Evolutionary conservation across 2,329 filamentous ascomycete genomes (phyloP), one percentile per base, ranked within the genome.

Genomic region (Colletotrichum trifolii): DNA sequence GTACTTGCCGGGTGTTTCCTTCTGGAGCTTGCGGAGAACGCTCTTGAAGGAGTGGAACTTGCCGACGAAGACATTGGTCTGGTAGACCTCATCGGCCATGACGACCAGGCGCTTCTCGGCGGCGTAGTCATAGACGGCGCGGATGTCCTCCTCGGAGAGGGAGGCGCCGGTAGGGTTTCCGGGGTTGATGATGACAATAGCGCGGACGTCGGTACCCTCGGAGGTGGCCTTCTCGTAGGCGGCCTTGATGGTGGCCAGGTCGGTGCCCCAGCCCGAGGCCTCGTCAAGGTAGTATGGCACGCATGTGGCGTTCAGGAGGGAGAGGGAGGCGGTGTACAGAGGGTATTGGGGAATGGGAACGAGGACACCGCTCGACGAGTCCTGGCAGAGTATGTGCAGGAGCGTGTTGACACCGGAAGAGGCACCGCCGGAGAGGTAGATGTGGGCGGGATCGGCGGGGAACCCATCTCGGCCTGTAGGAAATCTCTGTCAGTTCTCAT

Each of bases 81-180:
- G 96, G 87, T 99, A 99, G 42, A 99, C 96, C 80, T 99, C 96
- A 75, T 99, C 96, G 56, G 96, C 96, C 73, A 99, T 87, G 69
- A 98, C 84, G 60, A 98, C 94, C 34, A 99, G 86, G 71, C 90
- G 88, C 83, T 97, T 89, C 77, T 94, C 85, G 35, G 89, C 90
- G 43, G 96, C 95, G 69, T 97, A 91, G 69, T 96, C 88, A 70
- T 98, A 86, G n/a, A 98, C 92, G 55, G 86, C 85, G 73, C 90
- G 89, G 77, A 99, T 89, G 74, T 97, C 93, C 17, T 88, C 85
- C 69, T 91, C 86, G 40, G 90, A 83, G 15, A 99, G 87, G 57
- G 91, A 96, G 54, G 94, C 93, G 70, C 96, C 96, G 2, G 96
- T 99, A 4, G 96, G 96, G 82, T 99, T 99, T 65, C 96, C 96